These are phyloP conservation scores for Suillus ampliporus DNA, from an alignment of 768 basidiomycete genomes.

Conservation along the genomic window DNA sequence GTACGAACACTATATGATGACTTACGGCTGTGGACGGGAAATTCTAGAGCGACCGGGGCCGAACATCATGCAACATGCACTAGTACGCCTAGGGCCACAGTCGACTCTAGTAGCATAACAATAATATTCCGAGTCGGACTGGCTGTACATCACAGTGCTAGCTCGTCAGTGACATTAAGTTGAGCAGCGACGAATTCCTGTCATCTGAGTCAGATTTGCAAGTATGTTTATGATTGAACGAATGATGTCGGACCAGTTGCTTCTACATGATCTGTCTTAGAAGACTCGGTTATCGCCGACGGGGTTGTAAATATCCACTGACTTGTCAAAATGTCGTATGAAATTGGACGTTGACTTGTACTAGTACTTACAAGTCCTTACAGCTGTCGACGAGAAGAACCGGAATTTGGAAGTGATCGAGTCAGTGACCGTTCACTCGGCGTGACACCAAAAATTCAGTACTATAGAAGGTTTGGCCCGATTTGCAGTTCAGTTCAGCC, in stretches of 20 bases:
- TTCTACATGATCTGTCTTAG: background rate
- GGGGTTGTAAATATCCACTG: background rate
- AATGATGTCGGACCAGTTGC: conserved; percentile 6
- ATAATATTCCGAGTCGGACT: background rate
- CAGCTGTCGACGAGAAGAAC: conserved; percentile 1
- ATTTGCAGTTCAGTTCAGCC: background rate
- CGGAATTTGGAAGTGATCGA: conserved; percentile 2
- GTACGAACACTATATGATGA: background rate
- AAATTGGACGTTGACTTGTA: background rate
- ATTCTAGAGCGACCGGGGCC: background rate
- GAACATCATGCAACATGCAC: background rate
- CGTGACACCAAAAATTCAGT: background rate
- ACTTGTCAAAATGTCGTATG: no score
- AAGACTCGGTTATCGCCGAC: conserved; percentile 10
- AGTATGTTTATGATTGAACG: conserved; percentile 2
- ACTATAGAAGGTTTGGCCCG: background rate
- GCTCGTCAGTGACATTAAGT: background rate
- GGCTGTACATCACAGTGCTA: background rate
- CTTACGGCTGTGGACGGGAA: background rate
- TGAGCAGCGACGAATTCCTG: background rate
- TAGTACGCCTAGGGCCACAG: background rate
- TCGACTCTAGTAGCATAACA: background rate
- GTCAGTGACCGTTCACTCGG: background rate
- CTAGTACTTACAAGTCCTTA: background rate
- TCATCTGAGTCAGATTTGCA: conserved; percentile 1